Base-by-base conservation (phyloP, 768 basidiomycete species). In the Tricholoma hemisulphureum region DNA sequence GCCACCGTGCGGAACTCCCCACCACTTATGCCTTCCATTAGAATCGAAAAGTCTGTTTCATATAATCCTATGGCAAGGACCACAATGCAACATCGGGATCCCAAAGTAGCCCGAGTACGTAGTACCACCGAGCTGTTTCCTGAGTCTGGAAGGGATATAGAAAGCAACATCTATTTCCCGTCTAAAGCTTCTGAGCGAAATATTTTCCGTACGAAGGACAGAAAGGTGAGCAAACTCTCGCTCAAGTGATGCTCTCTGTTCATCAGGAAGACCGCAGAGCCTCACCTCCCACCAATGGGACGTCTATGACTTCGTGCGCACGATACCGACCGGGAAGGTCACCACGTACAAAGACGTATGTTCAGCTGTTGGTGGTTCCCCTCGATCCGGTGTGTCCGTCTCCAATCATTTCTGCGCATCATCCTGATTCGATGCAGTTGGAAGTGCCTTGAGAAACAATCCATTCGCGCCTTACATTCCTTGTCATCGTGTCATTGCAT, bases 401-500 rank as follows among this genome's bases (percentile, higher is more conserved):
- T 7, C 45, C n/a, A 16, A 24, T 41, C 45, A 21, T 34, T 56
- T 20, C 7, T n/a, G n/a, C 13, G 8, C 7, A 1, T 0, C 4
- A 3, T 34, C 4, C 14, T 29, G n/a, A 26, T 7, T 21, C 23
- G 50, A 31, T 37, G 24, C 60, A 83, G 87, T 87, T n/a, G 88
- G 88, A 18, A 76, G 72, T 29, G 88, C 87, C 0, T 70, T 89
- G 24, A 75, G 83, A 39, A 77, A 75, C 51, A 89, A 89, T 62
- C 87, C 88, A 0, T 90, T 89, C 67, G 79, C 80, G 4, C 88
- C 88, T 0, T 78, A 75, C 57, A 76, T 89, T 4, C 88, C 88
- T 0, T 90, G 88, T 58, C 88, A 89, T 63, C 82, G 88, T 31
- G 79, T 90, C 53, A 80, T 89, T 13, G 84, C 86, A 0, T 82